These are phyloP conservation scores for Pseudocercospora fuligena DNA, from an alignment of 2,329 filamentous ascomycete species.

Conservation along the genomic window DNA sequence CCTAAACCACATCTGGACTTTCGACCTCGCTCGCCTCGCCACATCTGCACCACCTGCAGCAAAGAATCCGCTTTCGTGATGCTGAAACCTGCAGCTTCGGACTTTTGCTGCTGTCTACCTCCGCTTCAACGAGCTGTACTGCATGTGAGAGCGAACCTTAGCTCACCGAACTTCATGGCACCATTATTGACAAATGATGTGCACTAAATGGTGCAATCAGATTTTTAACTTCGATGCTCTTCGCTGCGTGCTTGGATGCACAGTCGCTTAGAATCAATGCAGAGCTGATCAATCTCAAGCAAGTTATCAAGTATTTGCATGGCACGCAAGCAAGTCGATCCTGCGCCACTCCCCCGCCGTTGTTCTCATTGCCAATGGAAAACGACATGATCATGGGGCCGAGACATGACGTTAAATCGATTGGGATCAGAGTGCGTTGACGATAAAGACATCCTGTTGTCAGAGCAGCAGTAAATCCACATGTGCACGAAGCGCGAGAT, in stretches of 20 bases:
- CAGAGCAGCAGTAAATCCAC: too few species aligned
- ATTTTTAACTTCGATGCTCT: background rate
- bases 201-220: background rate
- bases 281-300: background rate
- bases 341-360: background rate
- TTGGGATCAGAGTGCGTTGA: too few species aligned
- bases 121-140: background rate
- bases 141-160: background rate
- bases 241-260: background rate
- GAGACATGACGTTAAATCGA: background rate
- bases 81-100: slow-evolving; percentile 2
- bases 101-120: background rate
- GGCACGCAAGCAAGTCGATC: background rate
- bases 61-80: background rate
- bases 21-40: slow-evolving; percentile 10
- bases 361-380: background rate
- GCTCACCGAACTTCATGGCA: background rate
- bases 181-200: too few species aligned
- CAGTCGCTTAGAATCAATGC: background rate
- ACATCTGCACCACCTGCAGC: slow-evolving; percentile 5
- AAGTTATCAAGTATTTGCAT: background rate
- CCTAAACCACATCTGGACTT: background rate
- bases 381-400: background rate
- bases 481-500: too few species aligned
- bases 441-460: too few species aligned